phyloP scores from a whole-genome alignment of 2,329 filamentous ascomycete genomes.

The Hysterium pulicare region DNA sequence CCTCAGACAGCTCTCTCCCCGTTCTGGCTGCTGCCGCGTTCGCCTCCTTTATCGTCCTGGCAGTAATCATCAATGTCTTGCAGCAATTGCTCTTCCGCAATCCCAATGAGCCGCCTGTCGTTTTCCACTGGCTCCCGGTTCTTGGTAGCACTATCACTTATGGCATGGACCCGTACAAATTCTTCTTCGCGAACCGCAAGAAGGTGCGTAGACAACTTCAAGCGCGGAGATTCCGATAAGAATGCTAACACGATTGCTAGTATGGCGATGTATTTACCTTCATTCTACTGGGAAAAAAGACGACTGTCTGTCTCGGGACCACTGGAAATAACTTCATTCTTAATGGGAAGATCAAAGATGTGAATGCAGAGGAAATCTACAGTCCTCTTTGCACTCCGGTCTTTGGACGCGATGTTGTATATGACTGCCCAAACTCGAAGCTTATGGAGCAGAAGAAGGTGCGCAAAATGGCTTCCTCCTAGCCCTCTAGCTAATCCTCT shows the following conservation, averaged over 20 bases:
- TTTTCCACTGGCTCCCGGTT: conserved; percentile 65
- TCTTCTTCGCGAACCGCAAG: conserved; percentile 69
- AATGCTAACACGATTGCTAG: conserved; percentile 42
- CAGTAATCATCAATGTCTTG: conserved; percentile 74
- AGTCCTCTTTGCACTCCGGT: conserved; percentile 67
- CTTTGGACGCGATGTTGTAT: conserved; percentile 83
- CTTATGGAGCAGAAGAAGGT: conserved; percentile 97
- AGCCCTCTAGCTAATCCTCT: conserved; percentile 7
- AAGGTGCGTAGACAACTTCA: conserved; percentile 60
- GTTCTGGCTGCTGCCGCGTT: conserved; percentile 44
- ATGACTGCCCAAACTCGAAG: conserved; percentile 86
- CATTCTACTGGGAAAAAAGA: conserved; percentile 81
- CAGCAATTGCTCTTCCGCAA: conserved; percentile 78
- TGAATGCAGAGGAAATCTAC: conserved; percentile 89
- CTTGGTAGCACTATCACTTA: conserved; percentile 91
- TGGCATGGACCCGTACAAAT: conserved; percentile 87
- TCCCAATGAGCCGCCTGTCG: conserved; percentile 62
- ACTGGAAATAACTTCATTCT: conserved; percentile 87
- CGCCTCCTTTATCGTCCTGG: conserved; percentile 48
- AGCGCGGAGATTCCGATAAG: neutral
- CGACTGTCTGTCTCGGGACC: conserved; percentile 78
- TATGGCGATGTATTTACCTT: conserved; percentile 91
- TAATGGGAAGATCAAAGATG: conserved; percentile 85
- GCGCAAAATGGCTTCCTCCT: conserved; percentile 13
- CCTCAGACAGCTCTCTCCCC: conserved; percentile 40